phyloP scores from a whole-genome alignment of 2,329 filamentous ascomycete genomes.

The Paradendryphiella salina region DNA sequence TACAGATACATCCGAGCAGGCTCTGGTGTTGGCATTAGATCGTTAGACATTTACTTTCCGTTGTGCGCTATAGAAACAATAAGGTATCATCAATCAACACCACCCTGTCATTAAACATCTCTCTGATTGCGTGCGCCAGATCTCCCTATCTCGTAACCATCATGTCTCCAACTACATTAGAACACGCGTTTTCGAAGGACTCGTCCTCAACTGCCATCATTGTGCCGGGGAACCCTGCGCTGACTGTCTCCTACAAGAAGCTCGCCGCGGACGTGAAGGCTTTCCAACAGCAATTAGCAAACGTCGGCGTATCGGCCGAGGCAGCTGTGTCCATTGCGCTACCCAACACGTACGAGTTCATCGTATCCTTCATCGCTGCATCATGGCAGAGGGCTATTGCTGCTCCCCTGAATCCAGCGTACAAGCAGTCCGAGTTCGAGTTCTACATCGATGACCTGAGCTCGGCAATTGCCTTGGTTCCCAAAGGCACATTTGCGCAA shows the following conservation, averaged over 20 bases:
- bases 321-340: slow-evolving; percentile 81
- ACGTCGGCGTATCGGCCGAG: slow-evolving; percentile 68
- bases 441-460: slow-evolving; percentile 89
- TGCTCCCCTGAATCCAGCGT: slow-evolving; percentile 83
- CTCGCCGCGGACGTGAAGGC: slow-evolving; percentile 66
- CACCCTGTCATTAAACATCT: not conserved
- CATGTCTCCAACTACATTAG: slow-evolving; percentile 62
- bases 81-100: slow-evolving; percentile 3
- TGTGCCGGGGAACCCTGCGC: slow-evolving; percentile 67
- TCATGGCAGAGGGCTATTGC: slow-evolving; percentile 84
- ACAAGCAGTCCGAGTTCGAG: slow-evolving; percentile 88
- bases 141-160: slow-evolving; percentile 17
- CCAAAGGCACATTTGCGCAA: slow-evolving; percentile 67
- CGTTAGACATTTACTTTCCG: slow-evolving; percentile 10
- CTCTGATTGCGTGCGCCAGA: slow-evolving; percentile 13
- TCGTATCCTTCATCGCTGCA: slow-evolving; percentile 81
- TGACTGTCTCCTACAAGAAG: slow-evolving; percentile 70
- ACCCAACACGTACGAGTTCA: slow-evolving; percentile 84
- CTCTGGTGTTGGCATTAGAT: slow-evolving; percentile 16
- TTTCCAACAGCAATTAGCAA: slow-evolving; percentile 78
- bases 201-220: slow-evolving; percentile 67
- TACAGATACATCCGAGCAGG: slow-evolving; percentile 24
- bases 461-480: slow-evolving; percentile 76
- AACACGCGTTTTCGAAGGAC: slow-evolving; percentile 59
- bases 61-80: slow-evolving; percentile 10